phyloP scores from a whole-genome alignment of 192 early-diverging fungal genomes.

The Backusella sp. region DNA sequence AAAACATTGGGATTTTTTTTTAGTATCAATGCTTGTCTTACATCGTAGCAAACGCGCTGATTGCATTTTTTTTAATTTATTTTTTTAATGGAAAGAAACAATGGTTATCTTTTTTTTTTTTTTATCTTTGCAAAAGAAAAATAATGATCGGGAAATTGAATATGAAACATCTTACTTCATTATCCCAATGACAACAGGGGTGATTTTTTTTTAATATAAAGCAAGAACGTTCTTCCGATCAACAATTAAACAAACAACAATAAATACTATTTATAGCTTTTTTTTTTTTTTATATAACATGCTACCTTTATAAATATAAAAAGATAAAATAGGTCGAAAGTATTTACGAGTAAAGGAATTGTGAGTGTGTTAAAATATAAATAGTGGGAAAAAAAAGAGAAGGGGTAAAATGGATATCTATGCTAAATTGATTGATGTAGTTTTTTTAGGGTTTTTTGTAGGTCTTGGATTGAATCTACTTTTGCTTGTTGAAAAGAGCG shows the following conservation, averaged over 20 bases:
- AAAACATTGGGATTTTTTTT: neutral
- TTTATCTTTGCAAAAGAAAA: neutral
- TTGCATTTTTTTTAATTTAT: conserved; percentile 1
- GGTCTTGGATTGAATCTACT: neutral
- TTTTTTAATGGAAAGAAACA: no score
- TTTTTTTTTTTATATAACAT: conserved; percentile 3
- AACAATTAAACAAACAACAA: neutral
- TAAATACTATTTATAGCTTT: neutral
- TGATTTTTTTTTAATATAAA: neutral
- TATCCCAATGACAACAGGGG: neutral
- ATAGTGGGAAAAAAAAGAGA: neutral
- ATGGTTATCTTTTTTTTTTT: neutral
- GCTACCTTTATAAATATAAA: conserved; percentile 2
- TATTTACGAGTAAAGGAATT: conserved; percentile 4
- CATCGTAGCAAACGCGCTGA: neutral
- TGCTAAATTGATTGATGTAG: conserved; percentile 5
- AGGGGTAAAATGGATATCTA: conserved; percentile 6
- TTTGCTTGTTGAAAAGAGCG: conserved; percentile 12
- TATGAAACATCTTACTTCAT: neutral
- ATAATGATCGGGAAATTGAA: neutral
- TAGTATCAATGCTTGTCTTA: neutral
- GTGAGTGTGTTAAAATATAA: neutral
- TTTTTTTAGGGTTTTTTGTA: conserved; percentile 3
- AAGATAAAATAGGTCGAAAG: neutral
- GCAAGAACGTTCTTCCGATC: neutral